A percentile compares a stretch with the other conserved stretches of the same genome.
Conservation (phyloP, 1,284 basidiomycete genomes). For the Microbotryum violaceum region DNA sequence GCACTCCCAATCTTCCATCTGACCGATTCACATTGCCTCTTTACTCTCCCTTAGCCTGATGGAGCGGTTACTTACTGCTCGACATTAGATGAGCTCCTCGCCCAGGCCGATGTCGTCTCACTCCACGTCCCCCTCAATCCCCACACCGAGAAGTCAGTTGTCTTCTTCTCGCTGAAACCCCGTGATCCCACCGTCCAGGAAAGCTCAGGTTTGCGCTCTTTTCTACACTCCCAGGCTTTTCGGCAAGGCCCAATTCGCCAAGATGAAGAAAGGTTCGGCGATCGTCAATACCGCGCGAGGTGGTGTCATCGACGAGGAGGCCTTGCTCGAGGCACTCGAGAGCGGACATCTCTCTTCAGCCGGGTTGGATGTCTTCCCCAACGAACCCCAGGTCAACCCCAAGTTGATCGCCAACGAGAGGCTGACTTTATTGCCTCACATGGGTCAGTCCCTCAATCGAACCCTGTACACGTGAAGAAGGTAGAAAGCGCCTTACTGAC, state of each 20-base stretch:
- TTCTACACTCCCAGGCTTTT: conserved; percentile 46
- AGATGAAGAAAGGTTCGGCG: conserved; percentile 69
- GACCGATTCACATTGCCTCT: background rate
- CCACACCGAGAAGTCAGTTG: conserved; percentile 56
- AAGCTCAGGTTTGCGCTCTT: too few species aligned
- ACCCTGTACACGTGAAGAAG: too few species aligned
- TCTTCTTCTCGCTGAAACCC: too few species aligned
- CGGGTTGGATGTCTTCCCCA: conserved; percentile 29
- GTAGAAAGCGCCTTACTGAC: background rate
- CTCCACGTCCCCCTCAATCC: conserved; percentile 48
- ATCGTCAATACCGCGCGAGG: conserved; percentile 43
- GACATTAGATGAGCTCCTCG: conserved; percentile 61
- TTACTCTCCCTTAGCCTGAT: background rate
- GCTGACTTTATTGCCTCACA: conserved; percentile 76
- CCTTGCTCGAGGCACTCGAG: conserved; percentile 28
- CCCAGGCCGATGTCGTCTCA: conserved; percentile 62
- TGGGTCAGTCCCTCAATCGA: conserved; percentile 46
- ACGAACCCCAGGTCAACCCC: conserved; percentile 73
- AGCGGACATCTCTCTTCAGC: conserved; percentile 26
- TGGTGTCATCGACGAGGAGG: conserved; percentile 28
- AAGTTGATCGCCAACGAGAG: conserved; percentile 68
- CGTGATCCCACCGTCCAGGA: conserved; percentile 50
- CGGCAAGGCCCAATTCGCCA: conserved; percentile 66
- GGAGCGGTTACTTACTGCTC: conserved; percentile 51
- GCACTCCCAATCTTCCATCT: background rate